A percentile compares a stretch with the other conserved stretches of the same genome.
These are phyloP conservation scores for Fusarium abutilonis DNA, from an alignment of 2,329 filamentous ascomycete genomes.

Conservation along the genomic window DNA sequence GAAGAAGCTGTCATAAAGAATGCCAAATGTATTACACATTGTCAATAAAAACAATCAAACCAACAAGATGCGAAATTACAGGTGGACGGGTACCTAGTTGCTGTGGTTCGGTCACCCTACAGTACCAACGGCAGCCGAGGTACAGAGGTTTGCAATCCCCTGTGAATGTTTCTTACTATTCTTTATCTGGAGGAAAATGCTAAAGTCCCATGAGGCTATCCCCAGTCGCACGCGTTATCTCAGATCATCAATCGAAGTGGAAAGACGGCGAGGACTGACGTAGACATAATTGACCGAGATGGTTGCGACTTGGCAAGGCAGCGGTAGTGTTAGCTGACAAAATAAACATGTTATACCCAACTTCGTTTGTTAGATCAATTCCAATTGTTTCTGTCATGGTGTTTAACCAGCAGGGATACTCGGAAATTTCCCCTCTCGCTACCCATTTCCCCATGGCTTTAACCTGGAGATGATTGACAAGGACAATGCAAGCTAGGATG, in stretches of 20 bases:
- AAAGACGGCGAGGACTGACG: background rate
- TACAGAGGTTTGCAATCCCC: no score
- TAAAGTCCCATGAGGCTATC: conserved; percentile 17
- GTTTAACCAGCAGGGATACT: conserved; percentile 1
- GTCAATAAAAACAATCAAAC: no score
- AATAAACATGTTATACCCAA: background rate
- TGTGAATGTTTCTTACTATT: background rate
- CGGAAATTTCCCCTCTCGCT: conserved; percentile 20
- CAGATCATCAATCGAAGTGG: background rate
- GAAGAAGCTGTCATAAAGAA: no score
- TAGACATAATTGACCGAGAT: conserved; percentile 32
- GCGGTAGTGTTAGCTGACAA: background rate
- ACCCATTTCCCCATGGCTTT: conserved; percentile 21
- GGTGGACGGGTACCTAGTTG: no score
- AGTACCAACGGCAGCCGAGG: conserved; percentile 6
- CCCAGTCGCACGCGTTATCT: background rate
- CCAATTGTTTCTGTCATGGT: background rate
- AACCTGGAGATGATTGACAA: conserved; percentile 22
- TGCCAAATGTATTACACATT: no score
- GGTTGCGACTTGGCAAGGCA: conserved; percentile 10
- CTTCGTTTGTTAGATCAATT: rapidly evolving
- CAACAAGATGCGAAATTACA: no score
- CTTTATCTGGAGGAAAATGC: background rate
- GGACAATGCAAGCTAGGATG: conserved; percentile 12
- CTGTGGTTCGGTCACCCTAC: no score